These are phyloP conservation scores for Saposhnikovia divaricata DNA, from an alignment of 129 eudicot genomes.

Conservation along the genomic window DNA sequence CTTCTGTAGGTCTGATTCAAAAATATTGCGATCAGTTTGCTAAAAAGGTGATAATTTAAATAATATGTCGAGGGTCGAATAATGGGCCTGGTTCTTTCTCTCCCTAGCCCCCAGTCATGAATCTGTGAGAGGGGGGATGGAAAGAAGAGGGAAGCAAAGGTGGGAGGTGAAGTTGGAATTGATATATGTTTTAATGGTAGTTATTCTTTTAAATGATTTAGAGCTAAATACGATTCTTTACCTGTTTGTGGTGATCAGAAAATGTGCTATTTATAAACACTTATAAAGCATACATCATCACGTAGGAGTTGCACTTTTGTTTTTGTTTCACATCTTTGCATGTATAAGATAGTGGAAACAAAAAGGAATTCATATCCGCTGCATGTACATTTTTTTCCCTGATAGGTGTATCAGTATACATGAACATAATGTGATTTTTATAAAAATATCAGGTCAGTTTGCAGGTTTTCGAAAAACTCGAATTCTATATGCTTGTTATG, in stretches of 20 bases:
- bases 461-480: too few relatives aligned
- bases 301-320: neutral
- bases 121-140: conserved; percentile 9
- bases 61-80: neutral
- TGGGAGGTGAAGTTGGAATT: conserved; percentile 7
- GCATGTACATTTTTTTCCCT: neutral
- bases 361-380: neutral
- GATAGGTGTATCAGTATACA: too few relatives aligned
- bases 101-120: conserved; percentile 16
- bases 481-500: too few relatives aligned
- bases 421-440: too few relatives aligned
- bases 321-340: neutral
- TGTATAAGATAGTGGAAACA: neutral
- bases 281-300: neutral
- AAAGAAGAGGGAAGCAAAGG: conserved; percentile 4
- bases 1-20: neutral
- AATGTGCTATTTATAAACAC: conserved; percentile 39
- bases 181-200: conserved; percentile 38
- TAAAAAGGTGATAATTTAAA: neutral
- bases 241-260: conserved; percentile 29
- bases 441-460: neutral
- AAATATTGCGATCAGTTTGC: neutral
- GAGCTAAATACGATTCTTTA: conserved; percentile 23
- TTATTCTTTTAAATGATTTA: conserved; percentile 34
- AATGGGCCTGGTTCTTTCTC: conserved; percentile 11